phyloP scores from a whole-genome alignment of 345 rosid genomes.

The Psidium guajava region DNA sequence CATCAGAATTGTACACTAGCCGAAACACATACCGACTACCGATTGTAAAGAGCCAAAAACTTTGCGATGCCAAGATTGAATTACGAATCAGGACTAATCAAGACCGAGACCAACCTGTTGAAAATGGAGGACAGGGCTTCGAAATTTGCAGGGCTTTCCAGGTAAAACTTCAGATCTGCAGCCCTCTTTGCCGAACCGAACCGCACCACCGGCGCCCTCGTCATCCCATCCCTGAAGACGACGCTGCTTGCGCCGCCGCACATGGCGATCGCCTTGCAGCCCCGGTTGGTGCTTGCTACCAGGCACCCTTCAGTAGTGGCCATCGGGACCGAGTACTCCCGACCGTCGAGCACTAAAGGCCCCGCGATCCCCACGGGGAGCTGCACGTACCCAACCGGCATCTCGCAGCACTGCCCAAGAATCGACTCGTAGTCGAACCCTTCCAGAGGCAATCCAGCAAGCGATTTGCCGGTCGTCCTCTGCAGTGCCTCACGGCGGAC shows the following conservation, averaged over 20 bases:
- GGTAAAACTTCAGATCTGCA: constrained; percentile 2
- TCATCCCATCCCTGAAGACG: constrained; percentile 4
- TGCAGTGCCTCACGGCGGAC: constrained; percentile 6
- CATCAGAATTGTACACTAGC: not conserved
- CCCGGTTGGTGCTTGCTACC: constrained; percentile 6
- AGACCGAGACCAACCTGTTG: constrained; percentile 1
- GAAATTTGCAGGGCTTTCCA: constrained; percentile 3
- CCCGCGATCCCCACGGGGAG: constrained; percentile 3
- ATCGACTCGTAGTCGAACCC: constrained; percentile 4
- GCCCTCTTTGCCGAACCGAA: constrained; percentile 2
- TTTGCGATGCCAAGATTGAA: not conserved
- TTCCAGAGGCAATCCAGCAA: not conserved
- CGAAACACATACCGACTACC: not conserved
- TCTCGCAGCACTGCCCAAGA: constrained; percentile 8
- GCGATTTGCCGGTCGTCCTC: constrained; percentile 4
- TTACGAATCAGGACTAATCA: not conserved
- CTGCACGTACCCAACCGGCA: constrained; percentile 8
- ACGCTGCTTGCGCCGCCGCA: constrained; percentile 6
- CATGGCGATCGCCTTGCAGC: not conserved
- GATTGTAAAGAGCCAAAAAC: not conserved
- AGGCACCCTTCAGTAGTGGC: constrained; percentile 6
- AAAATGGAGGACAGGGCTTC: not conserved
- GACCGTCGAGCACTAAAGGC: not conserved
- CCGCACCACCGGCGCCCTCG: constrained; percentile 1
- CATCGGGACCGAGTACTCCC: constrained; percentile 6